Evolutionary conservation across 768 basidiomycete species (phyloP), one percentile per base, ranked within the genome.

Genomic region (Trametopsis cervina): DNA sequence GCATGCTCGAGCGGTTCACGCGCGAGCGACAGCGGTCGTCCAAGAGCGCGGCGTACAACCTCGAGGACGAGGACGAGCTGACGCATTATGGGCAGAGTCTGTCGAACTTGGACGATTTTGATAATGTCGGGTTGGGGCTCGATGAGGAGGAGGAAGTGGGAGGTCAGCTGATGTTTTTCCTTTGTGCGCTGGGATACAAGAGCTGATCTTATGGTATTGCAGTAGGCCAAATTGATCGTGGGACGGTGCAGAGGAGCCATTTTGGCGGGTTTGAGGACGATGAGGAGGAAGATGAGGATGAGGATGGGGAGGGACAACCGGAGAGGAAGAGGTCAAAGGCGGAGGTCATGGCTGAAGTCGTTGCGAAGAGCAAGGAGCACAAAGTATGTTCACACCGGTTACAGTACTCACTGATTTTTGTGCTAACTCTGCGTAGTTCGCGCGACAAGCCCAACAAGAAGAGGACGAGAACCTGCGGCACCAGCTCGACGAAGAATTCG

Each of bases 281-380:
- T 0, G 78, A 78, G 5, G 76, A 77, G 6, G 73, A 73, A 2
- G 74, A 75, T 1, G 75, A 76, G 21, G 71, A 69, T 2, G 69
- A 70, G n/a, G 72, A 73, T 15, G 7, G 9, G 29, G 76, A 75
- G 44, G 79, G 41, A 51, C 58, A 93, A 89, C 85, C 85, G 6
- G 78, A 78, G 40, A 73, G 83, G 50, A 96, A 95, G 67, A 95
- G 89, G 68, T 80, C 84, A 3, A 96, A 95, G 66, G 85, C 89
- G 1, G 94, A 99, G 60, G 89, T 97, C 52, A 98, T 99, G 96
- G 80, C 88, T 0, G 96, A 99, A 63, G 88, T 99, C 26, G 90
- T 99, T 39, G 88, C 91, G 1, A 99, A 98, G 68, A 94, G 91
- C 67, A 99, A 99, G 66, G 81, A 83, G 42, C 82, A 98, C 69